A percentile compares a stretch with the other conserved stretches of the same genome.
These are phyloP conservation scores for Fusarium sp. DNA, from an alignment of 2,329 filamentous ascomycete species.

Conservation along the genomic window DNA sequence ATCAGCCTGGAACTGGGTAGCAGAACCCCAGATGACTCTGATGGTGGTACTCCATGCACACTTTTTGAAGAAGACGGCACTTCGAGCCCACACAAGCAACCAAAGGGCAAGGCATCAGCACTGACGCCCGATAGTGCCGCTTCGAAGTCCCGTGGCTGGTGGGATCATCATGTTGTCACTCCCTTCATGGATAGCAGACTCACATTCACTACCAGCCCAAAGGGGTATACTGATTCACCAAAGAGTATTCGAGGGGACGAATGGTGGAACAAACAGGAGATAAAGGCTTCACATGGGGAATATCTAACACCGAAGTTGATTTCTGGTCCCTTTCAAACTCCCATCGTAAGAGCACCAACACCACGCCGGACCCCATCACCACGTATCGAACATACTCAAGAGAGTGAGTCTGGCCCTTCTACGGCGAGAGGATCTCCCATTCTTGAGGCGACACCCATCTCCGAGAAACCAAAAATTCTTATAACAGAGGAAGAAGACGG, in stretches of 20 bases:
- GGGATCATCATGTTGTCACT: slow-evolving; percentile 80
- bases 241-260: slow-evolving; percentile 50
- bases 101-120: slow-evolving; percentile 55
- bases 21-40: slow-evolving; percentile 60
- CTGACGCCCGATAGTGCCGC: slow-evolving; percentile 64
- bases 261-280: slow-evolving; percentile 54
- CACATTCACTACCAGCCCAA: slow-evolving; percentile 59
- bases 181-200: slow-evolving; percentile 69
- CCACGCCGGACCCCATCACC: slow-evolving; percentile 54
- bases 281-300: slow-evolving; percentile 32
- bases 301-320: slow-evolving; percentile 36
- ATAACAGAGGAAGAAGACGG: slow-evolving; percentile 54
- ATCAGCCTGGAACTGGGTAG: slow-evolving; percentile 55
- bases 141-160: slow-evolving; percentile 77
- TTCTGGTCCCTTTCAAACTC: slow-evolving; percentile 47
- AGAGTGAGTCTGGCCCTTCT: slow-evolving; percentile 36
- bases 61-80: slow-evolving; percentile 78
- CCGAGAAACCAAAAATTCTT: slow-evolving; percentile 58
- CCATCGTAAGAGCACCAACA: slow-evolving; percentile 56
- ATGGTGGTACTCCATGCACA: slow-evolving; percentile 71
- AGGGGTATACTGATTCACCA: slow-evolving; percentile 52
- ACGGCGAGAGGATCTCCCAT: slow-evolving; percentile 38
- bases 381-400: slow-evolving; percentile 28
- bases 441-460: slow-evolving; percentile 33
- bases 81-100: slow-evolving; percentile 56